Evolutionary conservation across 768 basidiomycete genomes (phyloP), one percentile per base, ranked within the genome.

Genomic region (Gymnopilus dilepis): DNA sequence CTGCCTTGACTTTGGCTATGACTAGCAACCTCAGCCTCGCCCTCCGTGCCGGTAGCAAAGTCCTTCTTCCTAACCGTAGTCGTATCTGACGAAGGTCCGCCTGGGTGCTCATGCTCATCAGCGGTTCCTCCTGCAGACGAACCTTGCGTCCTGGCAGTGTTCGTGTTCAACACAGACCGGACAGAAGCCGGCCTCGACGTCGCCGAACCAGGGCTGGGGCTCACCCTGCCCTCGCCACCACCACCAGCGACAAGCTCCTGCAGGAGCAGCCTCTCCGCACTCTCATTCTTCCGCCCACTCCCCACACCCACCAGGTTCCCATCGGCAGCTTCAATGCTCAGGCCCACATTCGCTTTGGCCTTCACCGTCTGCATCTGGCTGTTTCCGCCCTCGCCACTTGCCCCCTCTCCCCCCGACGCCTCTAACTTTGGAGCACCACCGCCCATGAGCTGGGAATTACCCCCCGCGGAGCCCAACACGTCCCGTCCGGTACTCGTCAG

Each of bases 321-420:
- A 47, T 76, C 85, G 1, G 78, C 86, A 11, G 78, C 79, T 51
- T 84, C 73, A 64, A 70, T 80, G 40, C 72, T 86, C 12, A 90
- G 64, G 52, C 82, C 79, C 6, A 87, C 85, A 40, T 86, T 83
- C 8, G 89, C 83, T 40, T 63, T 69, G 4, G 59, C 52, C 34
- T 65, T 61, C 1, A 65, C 37, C 47, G 40, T 41, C 40, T n/a
- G 17, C 40, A 24, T 45, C 9, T 45, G 43, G 15, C 15, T n/a
- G 28, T 28, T 28, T 17, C 30, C 26, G 6, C 11, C 47, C 34
- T n/a, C 34, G 9, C 34, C 34, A 11, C 34, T 15, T 37, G 3
- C 34, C 7, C 34, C 34, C 7, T 15, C 34, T 37, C 3, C 34
- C 34, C 34, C 34, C 34, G 7, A 3, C 3, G 11, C 34, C 2